These are phyloP conservation scores for Dioscorea alata DNA, from an alignment of 106 monocot genomes.

Conservation along the genomic window DNA sequence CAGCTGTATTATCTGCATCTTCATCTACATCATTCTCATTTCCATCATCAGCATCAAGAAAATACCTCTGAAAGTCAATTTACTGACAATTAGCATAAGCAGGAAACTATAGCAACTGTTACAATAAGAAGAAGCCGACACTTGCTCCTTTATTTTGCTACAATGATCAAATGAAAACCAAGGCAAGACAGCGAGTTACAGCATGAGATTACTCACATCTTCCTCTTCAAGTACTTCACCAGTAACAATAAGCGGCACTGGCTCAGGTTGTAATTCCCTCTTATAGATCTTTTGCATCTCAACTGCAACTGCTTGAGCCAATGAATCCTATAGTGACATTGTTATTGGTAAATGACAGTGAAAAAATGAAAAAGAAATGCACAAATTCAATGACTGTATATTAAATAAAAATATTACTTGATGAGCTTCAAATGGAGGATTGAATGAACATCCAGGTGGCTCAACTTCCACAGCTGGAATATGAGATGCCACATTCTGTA, in stretches of 20 bases:
- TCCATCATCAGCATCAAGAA: constrained; percentile 83
- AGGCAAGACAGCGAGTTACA: too few species aligned
- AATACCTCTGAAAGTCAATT: constrained; percentile 57
- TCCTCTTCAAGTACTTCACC: constrained; percentile 69
- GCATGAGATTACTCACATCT: constrained; percentile 45
- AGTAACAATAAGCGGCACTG: constrained; percentile 53
- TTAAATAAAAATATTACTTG: constrained; percentile 34
- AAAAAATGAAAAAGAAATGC: neutral
- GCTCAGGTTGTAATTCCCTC: constrained; percentile 71
- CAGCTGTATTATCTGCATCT: constrained; percentile 22
- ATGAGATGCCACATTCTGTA: constrained; percentile 36
- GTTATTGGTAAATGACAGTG: neutral
- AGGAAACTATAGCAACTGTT: too few species aligned
- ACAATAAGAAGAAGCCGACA: too few species aligned
- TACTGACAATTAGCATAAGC: too few species aligned
- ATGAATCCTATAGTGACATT: constrained; percentile 52
- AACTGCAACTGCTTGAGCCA: constrained; percentile 92
- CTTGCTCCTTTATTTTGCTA: too few species aligned
- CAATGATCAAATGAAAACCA: too few species aligned
- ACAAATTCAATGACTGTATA: neutral
- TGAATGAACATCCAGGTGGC: constrained; percentile 84
- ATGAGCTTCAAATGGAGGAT: constrained; percentile 96
- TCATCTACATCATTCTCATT: constrained; percentile 42
- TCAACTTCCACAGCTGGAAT: constrained; percentile 98
- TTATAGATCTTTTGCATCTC: constrained; percentile 82